Conservation (phyloP, 2,329 filamentous ascomycete species). For the Acarospora socialis region DNA sequence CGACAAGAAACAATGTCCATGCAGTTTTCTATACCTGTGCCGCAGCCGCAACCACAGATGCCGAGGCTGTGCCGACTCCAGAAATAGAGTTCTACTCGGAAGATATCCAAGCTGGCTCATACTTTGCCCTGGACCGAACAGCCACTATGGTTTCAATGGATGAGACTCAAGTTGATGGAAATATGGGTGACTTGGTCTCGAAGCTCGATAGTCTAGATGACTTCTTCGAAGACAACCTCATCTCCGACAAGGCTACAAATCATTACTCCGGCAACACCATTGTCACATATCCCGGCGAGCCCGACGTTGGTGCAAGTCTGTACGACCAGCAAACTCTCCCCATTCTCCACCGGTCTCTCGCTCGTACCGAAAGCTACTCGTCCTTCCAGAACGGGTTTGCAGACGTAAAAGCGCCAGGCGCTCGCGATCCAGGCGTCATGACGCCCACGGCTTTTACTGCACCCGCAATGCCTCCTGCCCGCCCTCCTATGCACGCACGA, state of each 20-base stretch:
- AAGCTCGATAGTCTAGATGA: slow-evolving; percentile 69
- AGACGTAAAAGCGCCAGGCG: slow-evolving; percentile 50
- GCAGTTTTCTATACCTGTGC: slow-evolving; percentile 92
- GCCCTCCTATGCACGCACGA: slow-evolving; percentile 62
- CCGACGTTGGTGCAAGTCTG: slow-evolving; percentile 60
- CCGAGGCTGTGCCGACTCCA: slow-evolving; percentile 55
- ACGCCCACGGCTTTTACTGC: slow-evolving; percentile 43
- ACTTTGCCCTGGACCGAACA: slow-evolving; percentile 63
- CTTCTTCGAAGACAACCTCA: slow-evolving; percentile 54
- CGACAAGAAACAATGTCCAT: slow-evolving; percentile 83
- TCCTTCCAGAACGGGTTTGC: slow-evolving; percentile 82
- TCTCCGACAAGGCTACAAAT: slow-evolving; percentile 30
- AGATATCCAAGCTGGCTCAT: slow-evolving; percentile 64
- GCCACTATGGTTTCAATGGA: slow-evolving; percentile 92
- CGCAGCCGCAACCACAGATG: slow-evolving; percentile 42
- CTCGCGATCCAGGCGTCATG: slow-evolving; percentile 36
- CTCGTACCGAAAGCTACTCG: slow-evolving; percentile 53
- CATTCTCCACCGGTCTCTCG: slow-evolving; percentile 70
- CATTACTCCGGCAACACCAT: slow-evolving; percentile 9
- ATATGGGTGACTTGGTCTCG: slow-evolving; percentile 64
- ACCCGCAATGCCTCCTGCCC: slow-evolving; percentile 28
- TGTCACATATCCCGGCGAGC: slow-evolving; percentile 6
- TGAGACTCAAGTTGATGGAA: slow-evolving; percentile 43
- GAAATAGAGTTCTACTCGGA: slow-evolving; percentile 90
- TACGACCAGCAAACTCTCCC: slow-evolving; percentile 91